Evolutionary conservation across 2,329 filamentous ascomycete genomes (phyloP).

Genomic region (Zasmidium cellare): DNA sequence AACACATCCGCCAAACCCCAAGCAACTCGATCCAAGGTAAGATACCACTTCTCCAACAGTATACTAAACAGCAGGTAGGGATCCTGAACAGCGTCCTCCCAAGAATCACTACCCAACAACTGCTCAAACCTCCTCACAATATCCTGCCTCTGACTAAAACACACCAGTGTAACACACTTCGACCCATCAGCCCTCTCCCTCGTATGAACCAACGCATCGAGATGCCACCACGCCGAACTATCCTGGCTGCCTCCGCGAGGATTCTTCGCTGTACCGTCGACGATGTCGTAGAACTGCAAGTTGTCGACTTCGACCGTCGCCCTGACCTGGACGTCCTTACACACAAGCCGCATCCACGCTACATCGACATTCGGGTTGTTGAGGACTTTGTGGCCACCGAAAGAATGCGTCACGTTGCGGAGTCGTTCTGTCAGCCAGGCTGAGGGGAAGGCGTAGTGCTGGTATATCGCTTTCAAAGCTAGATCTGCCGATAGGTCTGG

Average conservation of each 20-base stretch:
- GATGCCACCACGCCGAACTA: constrained; percentile 1
- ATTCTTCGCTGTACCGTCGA: neutral
- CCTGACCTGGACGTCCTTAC: neutral
- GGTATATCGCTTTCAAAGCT: neutral
- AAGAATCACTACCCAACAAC: neutral
- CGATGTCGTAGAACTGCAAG: neutral
- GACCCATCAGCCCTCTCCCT: constrained; percentile 6
- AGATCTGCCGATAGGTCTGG: neutral
- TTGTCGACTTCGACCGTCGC: neutral
- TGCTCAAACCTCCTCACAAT: constrained; percentile 1
- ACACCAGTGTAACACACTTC: constrained; percentile 10
- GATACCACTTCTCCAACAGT: constrained; percentile 35
- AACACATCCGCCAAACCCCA: constrained; percentile 35
- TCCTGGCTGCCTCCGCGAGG: neutral
- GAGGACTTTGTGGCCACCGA: neutral
- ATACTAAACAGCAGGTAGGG: constrained; percentile 36
- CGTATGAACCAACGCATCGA: constrained; percentile 10
- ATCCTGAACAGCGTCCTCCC: constrained; percentile 28
- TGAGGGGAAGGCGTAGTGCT: neutral
- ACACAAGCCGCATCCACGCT: neutral
- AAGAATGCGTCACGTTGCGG: neutral
- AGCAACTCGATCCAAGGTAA: constrained; percentile 30
- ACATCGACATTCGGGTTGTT: neutral
- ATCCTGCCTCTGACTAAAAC: neutral
- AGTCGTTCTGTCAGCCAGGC: neutral